phyloP scores from a whole-genome alignment of 2,329 filamentous ascomycete species.

The Ceratocystis lukuohia region DNA sequence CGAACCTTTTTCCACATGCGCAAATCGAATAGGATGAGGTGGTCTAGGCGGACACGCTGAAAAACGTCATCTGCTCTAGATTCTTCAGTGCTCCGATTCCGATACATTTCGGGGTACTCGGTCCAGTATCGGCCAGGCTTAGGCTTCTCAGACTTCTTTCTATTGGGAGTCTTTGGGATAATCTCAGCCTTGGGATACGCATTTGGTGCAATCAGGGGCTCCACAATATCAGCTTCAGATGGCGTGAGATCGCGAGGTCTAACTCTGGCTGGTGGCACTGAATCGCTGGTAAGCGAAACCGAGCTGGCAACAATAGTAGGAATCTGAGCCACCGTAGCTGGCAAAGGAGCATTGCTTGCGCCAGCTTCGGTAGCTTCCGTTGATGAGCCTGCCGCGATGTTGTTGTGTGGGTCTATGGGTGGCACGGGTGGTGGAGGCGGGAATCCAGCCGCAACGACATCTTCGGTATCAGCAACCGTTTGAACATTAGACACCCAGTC shows the following conservation, averaged over 20 bases:
- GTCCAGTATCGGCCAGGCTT: constrained; percentile 73
- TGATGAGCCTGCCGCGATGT: constrained; percentile 32
- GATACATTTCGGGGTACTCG: constrained; percentile 60
- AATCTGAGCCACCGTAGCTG: constrained; percentile 44
- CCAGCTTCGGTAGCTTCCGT: background rate
- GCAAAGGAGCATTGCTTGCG: background rate
- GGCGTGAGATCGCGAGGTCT: constrained; percentile 51
- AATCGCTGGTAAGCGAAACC: constrained; percentile 23
- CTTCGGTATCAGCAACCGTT: background rate
- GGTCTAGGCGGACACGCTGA: constrained; percentile 79
- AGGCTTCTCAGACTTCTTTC: constrained; percentile 29
- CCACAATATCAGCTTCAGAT: constrained; percentile 59
- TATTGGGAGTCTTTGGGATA: constrained; percentile 60
- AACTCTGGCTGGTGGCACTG: constrained; percentile 29
- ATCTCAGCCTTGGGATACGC: constrained; percentile 56
- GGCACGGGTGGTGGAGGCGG: constrained; percentile 49
- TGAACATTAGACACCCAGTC: constrained; percentile 20
- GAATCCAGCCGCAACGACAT: constrained; percentile 58
- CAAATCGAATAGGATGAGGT: constrained; percentile 86
- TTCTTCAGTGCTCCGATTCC: constrained; percentile 45
- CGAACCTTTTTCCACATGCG: constrained; percentile 93
- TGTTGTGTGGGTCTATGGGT: constrained; percentile 37
- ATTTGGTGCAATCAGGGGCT: constrained; percentile 51
- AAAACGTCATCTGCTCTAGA: constrained; percentile 76
- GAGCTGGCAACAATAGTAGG: constrained; percentile 44